phyloP scores from a whole-genome alignment of 2,329 filamentous ascomycete genomes.

The Epichloe uncinata region DNA sequence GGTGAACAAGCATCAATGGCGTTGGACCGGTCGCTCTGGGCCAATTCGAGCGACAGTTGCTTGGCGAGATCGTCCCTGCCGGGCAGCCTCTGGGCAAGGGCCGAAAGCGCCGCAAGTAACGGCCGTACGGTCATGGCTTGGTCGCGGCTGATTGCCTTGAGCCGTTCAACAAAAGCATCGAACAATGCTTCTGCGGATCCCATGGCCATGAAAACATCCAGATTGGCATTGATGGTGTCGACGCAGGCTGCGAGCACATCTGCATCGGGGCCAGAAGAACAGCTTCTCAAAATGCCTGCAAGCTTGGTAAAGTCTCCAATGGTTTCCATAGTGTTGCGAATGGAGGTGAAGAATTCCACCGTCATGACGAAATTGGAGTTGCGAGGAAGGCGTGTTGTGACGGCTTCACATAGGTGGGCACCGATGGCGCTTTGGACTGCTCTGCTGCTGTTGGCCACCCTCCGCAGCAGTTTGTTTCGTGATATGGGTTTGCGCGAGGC shows the following conservation, averaged over 20 bases:
- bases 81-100: conserved; percentile 45
- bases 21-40: conserved; percentile 43
- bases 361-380: conserved; percentile 29
- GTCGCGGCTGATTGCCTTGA: conserved; percentile 39
- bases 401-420: conserved; percentile 31
- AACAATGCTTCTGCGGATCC: conserved; percentile 49
- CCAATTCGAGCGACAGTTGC: conserved; percentile 44
- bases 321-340: conserved; percentile 61
- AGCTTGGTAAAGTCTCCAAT: conserved; percentile 67
- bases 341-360: conserved; percentile 49
- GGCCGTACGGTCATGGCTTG: conserved; percentile 36
- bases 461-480: conserved; percentile 30
- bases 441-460: conserved; percentile 34
- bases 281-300: conserved; percentile 52
- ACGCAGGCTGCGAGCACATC: conserved; percentile 43
- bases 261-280: conserved; percentile 28
- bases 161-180: conserved; percentile 42
- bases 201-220: conserved; percentile 46
- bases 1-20: conserved; percentile 64
- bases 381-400: conserved; percentile 23
- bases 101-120: conserved; percentile 46
- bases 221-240: conserved; percentile 47
- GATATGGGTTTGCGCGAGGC: conserved; percentile 26
- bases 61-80: conserved; percentile 36
- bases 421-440: conserved; percentile 40